Evolutionary conservation across 2,329 filamentous ascomycete genomes (phyloP).

Genomic region (Sporothrix schenckii): DNA sequence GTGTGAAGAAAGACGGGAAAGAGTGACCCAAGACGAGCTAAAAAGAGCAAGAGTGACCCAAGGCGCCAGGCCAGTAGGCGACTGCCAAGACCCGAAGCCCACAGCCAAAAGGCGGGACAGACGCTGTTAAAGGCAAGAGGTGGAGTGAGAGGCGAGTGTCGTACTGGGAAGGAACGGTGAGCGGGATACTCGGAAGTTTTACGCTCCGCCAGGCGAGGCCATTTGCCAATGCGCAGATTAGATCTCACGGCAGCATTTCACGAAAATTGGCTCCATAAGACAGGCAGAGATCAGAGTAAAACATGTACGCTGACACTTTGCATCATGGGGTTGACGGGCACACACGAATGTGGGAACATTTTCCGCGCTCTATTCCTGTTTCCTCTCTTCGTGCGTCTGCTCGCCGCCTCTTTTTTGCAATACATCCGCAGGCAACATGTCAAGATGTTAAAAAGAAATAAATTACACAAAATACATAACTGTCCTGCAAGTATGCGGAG

Average conservation of each 20-base stretch:
- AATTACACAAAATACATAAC: not conserved
- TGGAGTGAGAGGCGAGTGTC: not conserved
- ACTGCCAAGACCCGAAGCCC: not conserved
- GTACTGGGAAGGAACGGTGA: conserved; percentile 20
- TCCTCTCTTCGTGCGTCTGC: not conserved
- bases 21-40: not conserved
- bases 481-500: conserved; percentile 2
- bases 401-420: not conserved
- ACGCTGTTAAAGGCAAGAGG: not conserved
- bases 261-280: too few species aligned
- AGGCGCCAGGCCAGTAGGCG: not conserved
- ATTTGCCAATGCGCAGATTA: not conserved
- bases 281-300: not conserved
- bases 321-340: not conserved
- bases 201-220: not conserved
- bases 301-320: not conserved
- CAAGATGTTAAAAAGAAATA: not conserved
- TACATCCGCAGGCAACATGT: not conserved
- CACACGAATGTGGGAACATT: conserved; percentile 2
- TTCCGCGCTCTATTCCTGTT: not conserved
- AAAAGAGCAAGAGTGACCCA: not conserved
- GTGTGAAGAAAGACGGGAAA: conserved; percentile 19
- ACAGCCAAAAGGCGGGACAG: conserved; percentile 9
- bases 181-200: conserved; percentile 12
- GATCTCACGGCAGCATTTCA: not conserved